Base-by-base conservation (phyloP, 1,139 yeast genomes). In the Kurtzmaniella quercitrusa region DNA sequence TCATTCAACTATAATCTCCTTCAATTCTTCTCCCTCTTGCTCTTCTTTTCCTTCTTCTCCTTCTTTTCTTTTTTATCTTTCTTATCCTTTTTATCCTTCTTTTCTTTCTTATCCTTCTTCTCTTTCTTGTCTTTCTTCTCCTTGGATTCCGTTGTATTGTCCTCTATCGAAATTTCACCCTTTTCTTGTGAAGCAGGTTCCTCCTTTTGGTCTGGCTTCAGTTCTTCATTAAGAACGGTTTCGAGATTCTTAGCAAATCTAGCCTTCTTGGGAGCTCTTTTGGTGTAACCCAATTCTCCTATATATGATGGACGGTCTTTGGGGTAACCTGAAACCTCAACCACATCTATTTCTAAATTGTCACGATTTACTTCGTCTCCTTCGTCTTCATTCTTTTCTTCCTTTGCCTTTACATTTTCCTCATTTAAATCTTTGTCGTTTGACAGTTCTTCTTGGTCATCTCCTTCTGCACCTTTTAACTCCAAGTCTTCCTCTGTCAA, bases 401-500 rank as follows among this genome's bases (percentile, higher is more conserved):
- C 45, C n/a, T n/a, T n/a, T n/a, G 2, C 55, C 53, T 11, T 28
- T 9, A 8, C 12, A 8, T 22, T 12, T 22, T 48, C 45, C 14
- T 41, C 38, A 14, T 37, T 46, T 21, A 41, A 41, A 34, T 36
- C 40, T 16, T 42, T 46, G 30, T 38, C 42, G 16, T 42, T 39
- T 28, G 47, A 50, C 36, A 47, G 49, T 20, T 40, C 35, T 14
- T 44, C 41, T 9, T 40, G 50, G 5, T 47, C 46, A 14, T 45
- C 45, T 9, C 42, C 46, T 17, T 60, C 69, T 9, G 66, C 58
- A 1, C 78, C 79, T 42, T 57, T 63, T 30, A 76, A 50, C 3
- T 42, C 50, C 1, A 74, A 47, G 2, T 48, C 56, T 39, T 71
- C 74, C 1, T 64, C 80, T 1, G 67, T 63, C 55, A 76, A 54